Conservation (phyloP, 140 eudicot species). For the Anethum foeniculum region DNA sequence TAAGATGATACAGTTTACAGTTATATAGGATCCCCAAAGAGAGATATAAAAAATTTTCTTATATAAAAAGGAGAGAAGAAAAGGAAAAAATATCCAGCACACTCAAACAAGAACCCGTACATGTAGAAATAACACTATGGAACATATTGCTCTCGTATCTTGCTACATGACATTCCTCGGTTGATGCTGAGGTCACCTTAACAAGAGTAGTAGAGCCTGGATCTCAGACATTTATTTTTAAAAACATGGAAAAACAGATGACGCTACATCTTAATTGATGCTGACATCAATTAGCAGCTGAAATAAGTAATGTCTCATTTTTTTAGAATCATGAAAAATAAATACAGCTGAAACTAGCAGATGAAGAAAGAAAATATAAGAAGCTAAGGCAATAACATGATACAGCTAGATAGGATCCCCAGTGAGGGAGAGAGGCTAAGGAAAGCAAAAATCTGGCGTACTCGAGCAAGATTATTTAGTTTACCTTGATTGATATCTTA, state of each 20-base stretch:
- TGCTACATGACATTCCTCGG: background rate
- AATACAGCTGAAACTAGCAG: no score
- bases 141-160: background rate
- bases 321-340: background rate
- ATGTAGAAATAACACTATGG: background rate
- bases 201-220: background rate
- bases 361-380: background rate
- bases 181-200: background rate
- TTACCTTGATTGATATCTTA: constrained; percentile 67
- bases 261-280: background rate
- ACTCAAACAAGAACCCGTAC: background rate
- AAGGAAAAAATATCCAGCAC: background rate
- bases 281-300: background rate
- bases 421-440: background rate
- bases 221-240: background rate
- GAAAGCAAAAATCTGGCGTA: background rate
- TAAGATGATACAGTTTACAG: background rate
- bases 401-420: background rate
- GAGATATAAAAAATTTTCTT: background rate
- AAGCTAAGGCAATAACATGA: background rate
- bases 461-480: background rate
- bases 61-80: background rate
- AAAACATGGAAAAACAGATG: background rate
- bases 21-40: background rate
- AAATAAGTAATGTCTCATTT: background rate